Evolutionary conservation across 768 basidiomycete species (phyloP).

Genomic region (Lepiota brunneoincarnata): DNA sequence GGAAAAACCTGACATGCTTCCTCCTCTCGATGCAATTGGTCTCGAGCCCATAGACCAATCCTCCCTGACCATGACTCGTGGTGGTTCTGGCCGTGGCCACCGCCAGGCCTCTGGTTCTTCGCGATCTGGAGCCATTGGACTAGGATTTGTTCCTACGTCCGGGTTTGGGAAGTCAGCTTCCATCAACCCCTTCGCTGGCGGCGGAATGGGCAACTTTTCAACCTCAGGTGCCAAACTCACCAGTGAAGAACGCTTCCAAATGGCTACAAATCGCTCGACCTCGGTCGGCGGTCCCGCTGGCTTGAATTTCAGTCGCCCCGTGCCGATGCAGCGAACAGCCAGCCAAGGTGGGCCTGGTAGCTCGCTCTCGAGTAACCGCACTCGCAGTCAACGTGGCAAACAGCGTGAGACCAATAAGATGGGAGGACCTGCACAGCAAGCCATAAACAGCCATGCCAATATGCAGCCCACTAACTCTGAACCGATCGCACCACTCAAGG

Average conservation of each 20-base stretch:
- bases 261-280: constrained; percentile 46
- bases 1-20: constrained; percentile 90
- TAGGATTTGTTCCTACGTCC: constrained; percentile 28
- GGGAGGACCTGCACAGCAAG: constrained; percentile 30
- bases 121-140: constrained; percentile 46
- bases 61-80: constrained; percentile 50
- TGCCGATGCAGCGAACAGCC: constrained; percentile 65
- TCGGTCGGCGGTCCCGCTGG: constrained; percentile 53
- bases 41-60: constrained; percentile 73
- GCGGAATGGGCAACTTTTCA: constrained; percentile 67
- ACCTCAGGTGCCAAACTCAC: constrained; percentile 54
- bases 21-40: constrained; percentile 87
- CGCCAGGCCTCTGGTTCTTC: constrained; percentile 40
- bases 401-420: constrained; percentile 54
- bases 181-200: constrained; percentile 23
- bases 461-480: constrained; percentile 40
- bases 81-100: constrained; percentile 63
- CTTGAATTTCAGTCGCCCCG: constrained; percentile 52
- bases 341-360: constrained; percentile 60
- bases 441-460: constrained; percentile 12
- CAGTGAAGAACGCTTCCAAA: constrained; percentile 67
- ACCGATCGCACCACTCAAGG: constrained; percentile 73
- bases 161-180: constrained; percentile 52
- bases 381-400: constrained; percentile 82
- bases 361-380: constrained; percentile 48